phyloP scores from a whole-genome alignment of 208 protist species.

The Leishmania martiniquensis region DNA sequence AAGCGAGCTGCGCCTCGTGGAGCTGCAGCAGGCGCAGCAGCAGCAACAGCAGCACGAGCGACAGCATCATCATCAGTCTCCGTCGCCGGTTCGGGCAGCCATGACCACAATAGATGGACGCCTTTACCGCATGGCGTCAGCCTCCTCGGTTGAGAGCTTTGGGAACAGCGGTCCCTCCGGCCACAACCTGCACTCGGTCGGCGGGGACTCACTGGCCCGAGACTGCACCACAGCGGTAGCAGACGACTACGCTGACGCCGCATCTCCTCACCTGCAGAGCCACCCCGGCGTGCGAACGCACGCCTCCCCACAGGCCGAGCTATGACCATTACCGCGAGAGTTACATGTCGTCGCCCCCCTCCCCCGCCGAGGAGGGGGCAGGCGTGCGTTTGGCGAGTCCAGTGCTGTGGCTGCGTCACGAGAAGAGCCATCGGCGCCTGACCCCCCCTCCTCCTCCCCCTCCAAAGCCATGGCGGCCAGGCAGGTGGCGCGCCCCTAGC shows the following conservation, averaged over 20 bases:
- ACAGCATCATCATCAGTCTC: constrained; percentile 2
- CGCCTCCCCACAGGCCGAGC: neutral
- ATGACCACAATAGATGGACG: constrained; percentile 7
- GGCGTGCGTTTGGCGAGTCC: neutral
- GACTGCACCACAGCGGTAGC: neutral
- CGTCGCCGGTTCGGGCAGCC: neutral
- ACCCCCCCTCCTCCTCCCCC: no score
- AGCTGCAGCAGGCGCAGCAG: constrained; percentile 4
- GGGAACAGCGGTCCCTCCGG: neutral
- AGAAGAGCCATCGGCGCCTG: neutral
- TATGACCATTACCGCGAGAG: neutral
- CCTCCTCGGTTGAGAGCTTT: constrained; percentile 5
- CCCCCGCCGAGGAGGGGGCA: neutral
- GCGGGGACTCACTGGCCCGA: neutral
- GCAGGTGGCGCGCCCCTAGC: neutral
- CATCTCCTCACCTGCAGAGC: neutral
- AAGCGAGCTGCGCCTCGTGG: constrained; percentile 1
- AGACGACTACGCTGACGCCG: neutral
- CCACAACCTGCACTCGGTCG: neutral
- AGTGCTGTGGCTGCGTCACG: neutral
- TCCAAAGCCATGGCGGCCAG: neutral
- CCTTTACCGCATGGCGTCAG: constrained; percentile 1
- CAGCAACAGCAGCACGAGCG: constrained; percentile 6
- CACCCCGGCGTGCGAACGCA: neutral
- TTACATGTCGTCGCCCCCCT: neutral